Evolutionary conservation across 441 rosid genomes (phyloP), one percentile per base, ranked within the genome.

Genomic region (Monsonia emarginata): DNA sequence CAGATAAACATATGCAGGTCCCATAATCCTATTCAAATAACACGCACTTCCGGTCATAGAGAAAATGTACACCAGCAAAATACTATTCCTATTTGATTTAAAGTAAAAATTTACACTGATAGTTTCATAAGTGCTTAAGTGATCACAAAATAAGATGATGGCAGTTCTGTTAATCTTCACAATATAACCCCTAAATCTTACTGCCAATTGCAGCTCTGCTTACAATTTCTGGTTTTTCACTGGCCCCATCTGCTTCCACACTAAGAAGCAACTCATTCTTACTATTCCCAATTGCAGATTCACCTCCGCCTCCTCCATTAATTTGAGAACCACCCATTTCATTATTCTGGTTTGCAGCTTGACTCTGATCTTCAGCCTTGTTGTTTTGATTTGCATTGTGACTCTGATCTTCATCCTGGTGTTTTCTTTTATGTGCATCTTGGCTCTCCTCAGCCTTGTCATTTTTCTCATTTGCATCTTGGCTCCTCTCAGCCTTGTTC

Each of bases 151-250:
- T 46, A 46, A 26, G 34, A 8, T 24, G n/a, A 25, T 25, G 22
- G 22, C 13, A 3, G 28, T 58, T 26, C 60, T 6, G 18, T 57
- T 61, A 44, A 48, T 70, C 65, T 46, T 72, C 58, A 75, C 75
- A 67, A 52, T 48, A 58, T 34, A 30, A 25, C 38, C 64, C 61
- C 66, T 60, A 42, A 63, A 21, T 65, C 67, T 50, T 66, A 52
- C 48, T 73, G 75, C 64, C 66, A 14, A 70, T 69, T 64, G 70
- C 73, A 27, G 63, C 34, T 62, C 52, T 65, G 60, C 75, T 19
- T 62, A 65, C 76, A 80, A 72, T 80, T 57, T 73, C 83, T 24
- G 44, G 25, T 42, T 75, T 76, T 40, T 69, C 69, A 26, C 69
- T 36, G 67, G 72, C 50, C 56, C 61, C 59, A 64, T 70, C 67